phyloP scores from a whole-genome alignment of 352 stramenopile genomes.

The Pythium apleroticum region DNA sequence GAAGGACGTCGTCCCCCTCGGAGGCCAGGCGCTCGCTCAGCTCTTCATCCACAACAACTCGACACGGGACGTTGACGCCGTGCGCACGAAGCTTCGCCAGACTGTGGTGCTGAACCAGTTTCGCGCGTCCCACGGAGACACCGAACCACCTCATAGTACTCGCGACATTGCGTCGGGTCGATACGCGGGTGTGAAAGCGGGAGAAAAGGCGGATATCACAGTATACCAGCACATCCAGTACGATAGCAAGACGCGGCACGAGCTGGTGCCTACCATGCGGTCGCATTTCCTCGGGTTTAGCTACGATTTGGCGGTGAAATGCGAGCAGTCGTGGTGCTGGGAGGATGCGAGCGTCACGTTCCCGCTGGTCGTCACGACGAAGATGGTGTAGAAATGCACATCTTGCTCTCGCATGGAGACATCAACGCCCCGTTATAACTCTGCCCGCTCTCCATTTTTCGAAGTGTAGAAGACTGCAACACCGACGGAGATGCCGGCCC shows the following conservation, averaged over 20 bases:
- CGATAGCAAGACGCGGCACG: neutral
- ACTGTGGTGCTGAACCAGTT: slow-evolving; percentile 11
- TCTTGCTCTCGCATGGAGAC: no score
- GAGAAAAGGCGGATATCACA: neutral
- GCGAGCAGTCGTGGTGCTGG: slow-evolving; percentile 13
- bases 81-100: slow-evolving; percentile 7
- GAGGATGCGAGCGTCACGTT: slow-evolving; percentile 8
- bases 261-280: slow-evolving; percentile 12
- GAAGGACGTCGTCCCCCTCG: slow-evolving; percentile 10
- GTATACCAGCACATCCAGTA: slow-evolving; percentile 6
- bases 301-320: slow-evolving; percentile 10
- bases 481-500: no score
- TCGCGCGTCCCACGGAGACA: neutral
- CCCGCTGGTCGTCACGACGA: slow-evolving; percentile 11
- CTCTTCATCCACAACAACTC: slow-evolving; percentile 12
- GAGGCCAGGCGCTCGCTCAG: slow-evolving; percentile 2
- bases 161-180: neutral
- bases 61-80: neutral
- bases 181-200: neutral
- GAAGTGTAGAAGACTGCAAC: no score
- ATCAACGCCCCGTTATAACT: no score
- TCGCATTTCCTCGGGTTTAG: slow-evolving; percentile 8
- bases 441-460: no score
- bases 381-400: neutral
- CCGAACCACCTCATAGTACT: neutral